Conservation (phyloP, 352 stramenopile species). For the Phytophthora fragariae region DNA sequence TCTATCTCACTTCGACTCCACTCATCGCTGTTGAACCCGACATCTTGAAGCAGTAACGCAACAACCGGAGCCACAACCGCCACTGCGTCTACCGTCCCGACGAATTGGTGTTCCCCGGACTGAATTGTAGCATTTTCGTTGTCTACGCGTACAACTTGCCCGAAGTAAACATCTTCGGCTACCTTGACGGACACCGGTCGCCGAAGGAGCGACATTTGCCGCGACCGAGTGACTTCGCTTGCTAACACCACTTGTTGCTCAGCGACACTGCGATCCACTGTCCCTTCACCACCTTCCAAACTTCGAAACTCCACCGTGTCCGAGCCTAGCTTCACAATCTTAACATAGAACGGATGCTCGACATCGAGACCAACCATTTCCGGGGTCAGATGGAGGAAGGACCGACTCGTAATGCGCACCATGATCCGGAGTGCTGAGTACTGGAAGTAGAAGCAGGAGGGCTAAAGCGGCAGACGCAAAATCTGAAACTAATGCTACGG, state of each 20-base stretch:
- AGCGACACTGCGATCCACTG: not conserved
- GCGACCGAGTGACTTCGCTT: too few species aligned
- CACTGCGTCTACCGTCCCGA: too few species aligned
- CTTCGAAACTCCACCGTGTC: slow-evolving; percentile 4
- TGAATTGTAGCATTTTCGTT: too few species aligned
- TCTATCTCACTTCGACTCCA: slow-evolving; percentile 4
- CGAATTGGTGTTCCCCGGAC: too few species aligned
- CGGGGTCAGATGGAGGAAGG: slow-evolving; percentile 4
- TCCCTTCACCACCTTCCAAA: not conserved
- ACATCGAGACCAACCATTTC: not conserved
- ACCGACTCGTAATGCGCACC: too few species aligned
- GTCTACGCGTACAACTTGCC: too few species aligned
- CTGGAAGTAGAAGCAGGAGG: slow-evolving; percentile 10
- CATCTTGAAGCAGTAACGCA: too few species aligned
- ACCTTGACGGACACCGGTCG: too few species aligned
- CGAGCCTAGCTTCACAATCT: not conserved
- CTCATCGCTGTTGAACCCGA: not conserved
- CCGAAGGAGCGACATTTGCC: too few species aligned
- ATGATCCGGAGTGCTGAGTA: not conserved
- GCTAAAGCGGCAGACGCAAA: not conserved
- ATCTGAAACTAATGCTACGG: slow-evolving; percentile 18
- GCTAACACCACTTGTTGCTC: too few species aligned
- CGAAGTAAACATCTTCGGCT: too few species aligned
- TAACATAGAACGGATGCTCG: slow-evolving; percentile 5
- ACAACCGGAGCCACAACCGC: too few species aligned